Evolutionary conservation across 1,284 basidiomycete species (phyloP).

Genomic region (Apiotrichum sp.): DNA sequence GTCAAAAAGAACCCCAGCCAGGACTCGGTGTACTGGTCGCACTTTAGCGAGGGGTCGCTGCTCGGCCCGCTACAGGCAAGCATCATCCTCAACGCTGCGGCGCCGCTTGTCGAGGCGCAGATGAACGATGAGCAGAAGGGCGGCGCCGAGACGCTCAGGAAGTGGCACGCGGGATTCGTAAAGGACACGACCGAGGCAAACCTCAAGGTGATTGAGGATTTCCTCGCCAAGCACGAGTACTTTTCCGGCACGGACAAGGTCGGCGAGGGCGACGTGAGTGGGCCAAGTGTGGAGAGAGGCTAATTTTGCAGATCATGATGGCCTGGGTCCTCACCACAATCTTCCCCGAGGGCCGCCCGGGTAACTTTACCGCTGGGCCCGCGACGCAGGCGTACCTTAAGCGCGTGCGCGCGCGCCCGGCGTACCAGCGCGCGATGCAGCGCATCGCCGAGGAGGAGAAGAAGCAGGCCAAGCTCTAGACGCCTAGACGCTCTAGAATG

Average conservation of each 20-base stretch:
- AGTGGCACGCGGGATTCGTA: constrained; percentile 17
- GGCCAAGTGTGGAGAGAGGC: neutral
- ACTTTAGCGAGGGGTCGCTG: constrained; percentile 35
- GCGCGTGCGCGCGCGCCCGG: constrained; percentile 19
- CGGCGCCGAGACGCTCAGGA: constrained; percentile 19
- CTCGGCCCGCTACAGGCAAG: constrained; percentile 34
- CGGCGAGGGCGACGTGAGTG: constrained; percentile 35
- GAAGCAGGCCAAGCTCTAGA: constrained; percentile 25
- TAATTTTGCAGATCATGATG: constrained; percentile 31
- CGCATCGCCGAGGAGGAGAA: constrained; percentile 28
- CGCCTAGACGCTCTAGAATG: too few species aligned
- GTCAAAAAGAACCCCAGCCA: constrained; percentile 21
- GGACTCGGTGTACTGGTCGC: constrained; percentile 29
- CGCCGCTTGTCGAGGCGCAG: neutral
- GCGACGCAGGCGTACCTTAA: constrained; percentile 23
- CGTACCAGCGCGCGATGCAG: constrained; percentile 12
- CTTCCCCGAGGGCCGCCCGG: constrained; percentile 18
- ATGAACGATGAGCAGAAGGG: constrained; percentile 15
- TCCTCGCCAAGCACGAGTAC: constrained; percentile 19
- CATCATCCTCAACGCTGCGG: constrained; percentile 12
- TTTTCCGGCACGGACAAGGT: constrained; percentile 33
- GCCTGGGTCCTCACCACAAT: constrained; percentile 31
- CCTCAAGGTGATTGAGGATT: constrained; percentile 23
- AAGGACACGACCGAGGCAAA: constrained; percentile 1
- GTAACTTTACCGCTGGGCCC: constrained; percentile 23